Base-by-base conservation (phyloP, 768 basidiomycete species). In the Hericium coralloides region DNA sequence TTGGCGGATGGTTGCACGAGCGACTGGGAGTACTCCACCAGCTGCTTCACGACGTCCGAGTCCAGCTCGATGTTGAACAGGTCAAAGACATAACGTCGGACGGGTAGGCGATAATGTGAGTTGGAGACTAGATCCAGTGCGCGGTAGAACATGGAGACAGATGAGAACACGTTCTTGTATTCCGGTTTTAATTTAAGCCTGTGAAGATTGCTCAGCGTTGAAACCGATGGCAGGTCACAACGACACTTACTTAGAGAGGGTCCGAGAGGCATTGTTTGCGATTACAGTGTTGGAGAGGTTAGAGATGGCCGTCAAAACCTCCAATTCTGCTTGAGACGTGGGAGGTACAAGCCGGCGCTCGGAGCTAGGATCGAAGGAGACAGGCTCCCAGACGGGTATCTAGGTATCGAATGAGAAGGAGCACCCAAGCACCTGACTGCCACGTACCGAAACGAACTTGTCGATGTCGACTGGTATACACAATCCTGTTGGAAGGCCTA, bases 281-380 rank as follows among this genome's bases (percentile, higher is more conserved):
- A 98, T 89, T 52, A 98, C 94, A 18, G 94, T 92, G 67, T 99
- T 99, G 26, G 89, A 86, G 43, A 99, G 76, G 67, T 98, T 98
- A 64, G 93, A 88, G 52, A 99, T 90, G 4, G 92, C 90, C 4
- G 87, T 86, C 63, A 95, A 79, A 26, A 92, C 85, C 63, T 95
- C 92, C 4, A 84, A 76, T 64, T 98, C 95, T 38, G 80, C 73
- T 59, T 85, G 82, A 7, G 81, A 74, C 0, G 79, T 78, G 9
- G 89, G 83, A 4, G 87, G 82, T 57, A 83, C 73, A 26, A 95
- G 69, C 2, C 80, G 82, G 57, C 62, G 57, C 69, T 79, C 62
- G 39, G 61, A 57, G 52, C 72, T 64, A 37, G 68, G 66, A 37
- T 68, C 62, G 38, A 64, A 66, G 31, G 64, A 58, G 12, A 72